These are phyloP conservation scores for Acacia concinna DNA, from an alignment of 331 rosid species.

Conservation along the genomic window DNA sequence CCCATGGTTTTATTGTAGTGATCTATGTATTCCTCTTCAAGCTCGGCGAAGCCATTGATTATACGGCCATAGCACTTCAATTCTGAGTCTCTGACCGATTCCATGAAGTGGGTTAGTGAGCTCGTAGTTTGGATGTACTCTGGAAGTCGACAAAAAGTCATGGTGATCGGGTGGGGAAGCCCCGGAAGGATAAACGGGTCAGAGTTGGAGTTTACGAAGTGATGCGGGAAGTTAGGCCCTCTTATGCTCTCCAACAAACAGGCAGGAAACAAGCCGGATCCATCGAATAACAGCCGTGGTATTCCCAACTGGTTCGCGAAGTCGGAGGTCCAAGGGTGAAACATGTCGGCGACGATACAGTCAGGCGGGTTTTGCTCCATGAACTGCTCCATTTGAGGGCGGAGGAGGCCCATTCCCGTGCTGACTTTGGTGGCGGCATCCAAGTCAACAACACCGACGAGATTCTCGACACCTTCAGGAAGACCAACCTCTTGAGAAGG, in stretches of 20 bases:
- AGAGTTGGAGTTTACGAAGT: background rate
- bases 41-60: background rate
- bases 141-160: background rate
- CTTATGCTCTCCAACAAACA: background rate
- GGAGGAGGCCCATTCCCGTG: background rate
- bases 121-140: background rate
- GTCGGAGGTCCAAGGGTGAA: background rate
- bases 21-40: background rate
- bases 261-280: background rate
- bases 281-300: background rate
- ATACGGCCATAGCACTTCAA: background rate
- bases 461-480: background rate
- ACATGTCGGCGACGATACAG: background rate
- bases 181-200: background rate
- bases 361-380: background rate
- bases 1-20: slow-evolving; percentile 29
- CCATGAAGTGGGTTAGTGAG: background rate
- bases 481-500: background rate
- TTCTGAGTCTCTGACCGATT: background rate
- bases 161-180: background rate
- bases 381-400: background rate
- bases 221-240: background rate
- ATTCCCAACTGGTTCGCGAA: background rate
- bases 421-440: background rate
- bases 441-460: background rate